Percentiles rank a stretch among this genome's conserved stretches.
Conservation (phyloP, 495 filamentous ascomycete species). For the Xylaria grammica region DNA sequence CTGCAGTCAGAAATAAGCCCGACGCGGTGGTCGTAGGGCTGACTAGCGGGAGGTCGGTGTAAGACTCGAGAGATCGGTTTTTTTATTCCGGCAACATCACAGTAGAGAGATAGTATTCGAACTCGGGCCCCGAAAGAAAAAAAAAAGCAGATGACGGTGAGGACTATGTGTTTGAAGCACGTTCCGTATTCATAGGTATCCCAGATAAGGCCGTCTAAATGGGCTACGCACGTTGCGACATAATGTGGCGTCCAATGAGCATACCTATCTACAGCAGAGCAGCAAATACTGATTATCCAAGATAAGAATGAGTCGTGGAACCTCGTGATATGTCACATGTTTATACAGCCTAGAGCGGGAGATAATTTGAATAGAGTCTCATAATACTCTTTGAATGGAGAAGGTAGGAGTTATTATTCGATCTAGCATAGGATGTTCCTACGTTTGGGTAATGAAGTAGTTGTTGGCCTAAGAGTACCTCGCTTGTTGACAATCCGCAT, state of each 20-base stretch:
- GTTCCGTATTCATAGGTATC: neutral
- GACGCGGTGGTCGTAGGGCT: too few species aligned
- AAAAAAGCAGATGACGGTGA: neutral
- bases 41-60: neutral
- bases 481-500: too few species aligned
- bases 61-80: too few species aligned
- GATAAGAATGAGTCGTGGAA: neutral
- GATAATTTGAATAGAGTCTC: neutral
- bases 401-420: neutral
- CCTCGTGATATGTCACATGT: neutral
- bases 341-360: neutral
- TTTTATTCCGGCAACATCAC: neutral
- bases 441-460: too few species aligned
- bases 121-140: too few species aligned
- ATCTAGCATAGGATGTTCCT: too few species aligned
- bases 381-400: neutral
- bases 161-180: neutral
- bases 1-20: neutral
- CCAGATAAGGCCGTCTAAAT: slow-evolving; percentile 11
- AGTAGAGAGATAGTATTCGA: too few species aligned
- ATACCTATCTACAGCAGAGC: neutral
- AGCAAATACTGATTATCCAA: neutral
- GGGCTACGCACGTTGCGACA: slow-evolving; percentile 7
- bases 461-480: too few species aligned
- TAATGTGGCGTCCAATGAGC: slow-evolving; percentile 16